Evolutionary conservation across 2,329 filamentous ascomycete species (phyloP), one percentile per base, ranked within the genome.

Genomic region (Pseudogymnoascus sp.): DNA sequence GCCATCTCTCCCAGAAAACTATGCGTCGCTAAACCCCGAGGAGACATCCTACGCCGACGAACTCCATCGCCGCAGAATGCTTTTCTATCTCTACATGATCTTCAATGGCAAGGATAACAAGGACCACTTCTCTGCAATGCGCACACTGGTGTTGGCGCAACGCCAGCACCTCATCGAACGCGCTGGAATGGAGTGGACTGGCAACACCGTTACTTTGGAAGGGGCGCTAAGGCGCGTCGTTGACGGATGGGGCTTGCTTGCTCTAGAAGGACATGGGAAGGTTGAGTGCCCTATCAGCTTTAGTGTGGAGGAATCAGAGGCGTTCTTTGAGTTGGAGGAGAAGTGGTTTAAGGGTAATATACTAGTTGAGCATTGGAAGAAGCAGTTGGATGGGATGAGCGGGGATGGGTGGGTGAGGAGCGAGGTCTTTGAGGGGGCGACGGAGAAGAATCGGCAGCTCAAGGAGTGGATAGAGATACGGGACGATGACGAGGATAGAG

Each of bases 61-160:
- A 48, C 61, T 64, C 13, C 70, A 64, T 55, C 68, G 71, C 18
- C 68, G 68, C 40, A 62, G 69, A n/a, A 68, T 72, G 35, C 36
- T 72, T 25, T 71, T 72, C 33, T 73, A 68, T 62, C 71, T 67
- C 39, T 72, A 74, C 37, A 59, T 73, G n/a, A 69, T 65, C 4
- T 67, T 67, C 31, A 69, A 70, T 7, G 63, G 65, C 39, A 59
- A 65, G 55, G 27, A 69, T 45, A 72, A 73, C 45, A 35, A 66
- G 27, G 52, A 37, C 33, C 71, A 74, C 63, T 70, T 65, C 63
- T 36, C 63, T 25, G 68, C 69, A 5, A 64, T 73, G n/a, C 58
- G 66, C 58, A 25, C 68, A 58, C 64, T 68, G 3, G 40, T 61
- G 59, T 64, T 60, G 48, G 55, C 70, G 13, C 64, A 71, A 13